A percentile compares a stretch with the other conserved stretches of the same genome.
Conservation (phyloP, 768 basidiomycete species). For the Xerocomellus amylosporus region DNA sequence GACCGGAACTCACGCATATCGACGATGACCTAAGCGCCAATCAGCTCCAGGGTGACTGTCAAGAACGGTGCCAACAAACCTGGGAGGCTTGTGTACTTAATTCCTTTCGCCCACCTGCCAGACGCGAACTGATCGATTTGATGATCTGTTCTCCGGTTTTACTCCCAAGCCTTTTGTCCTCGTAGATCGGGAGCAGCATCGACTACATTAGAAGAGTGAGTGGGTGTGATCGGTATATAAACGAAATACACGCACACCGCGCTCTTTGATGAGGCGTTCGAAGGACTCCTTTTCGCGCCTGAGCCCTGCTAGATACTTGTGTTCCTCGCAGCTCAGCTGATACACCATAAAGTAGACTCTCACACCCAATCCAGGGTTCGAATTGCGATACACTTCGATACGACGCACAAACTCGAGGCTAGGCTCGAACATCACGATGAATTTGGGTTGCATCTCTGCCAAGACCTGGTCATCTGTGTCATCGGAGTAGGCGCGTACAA, state of each 20-base stretch:
- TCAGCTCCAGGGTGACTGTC: neutral
- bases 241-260: conserved; percentile 60
- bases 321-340: conserved; percentile 88
- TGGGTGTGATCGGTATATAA: neutral
- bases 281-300: conserved; percentile 93
- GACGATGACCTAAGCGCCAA: conserved; percentile 72
- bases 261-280: conserved; percentile 87
- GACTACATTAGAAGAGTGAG: conserved; percentile 44
- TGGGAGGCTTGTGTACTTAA: conserved; percentile 62
- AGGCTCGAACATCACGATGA: conserved; percentile 95
- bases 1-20: conserved; percentile 98
- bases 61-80: conserved; percentile 33
- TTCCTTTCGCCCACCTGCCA: conserved; percentile 82
- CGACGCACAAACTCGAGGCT: conserved; percentile 90
- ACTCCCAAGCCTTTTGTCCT: conserved; percentile 48
- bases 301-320: conserved; percentile 87
- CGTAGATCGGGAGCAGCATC: conserved; percentile 84
- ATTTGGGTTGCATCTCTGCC: conserved; percentile 83
- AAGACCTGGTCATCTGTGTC: conserved; percentile 90
- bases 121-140: conserved; percentile 77
- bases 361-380: conserved; percentile 77
- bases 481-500: conserved; percentile 86
- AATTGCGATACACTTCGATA: conserved; percentile 88
- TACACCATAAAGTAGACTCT: conserved; percentile 98
- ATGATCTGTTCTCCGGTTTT: conserved; percentile 56